Conservation (phyloP, 192 early-diverging fungal species). For the Spizellomyces punctatus region DNA sequence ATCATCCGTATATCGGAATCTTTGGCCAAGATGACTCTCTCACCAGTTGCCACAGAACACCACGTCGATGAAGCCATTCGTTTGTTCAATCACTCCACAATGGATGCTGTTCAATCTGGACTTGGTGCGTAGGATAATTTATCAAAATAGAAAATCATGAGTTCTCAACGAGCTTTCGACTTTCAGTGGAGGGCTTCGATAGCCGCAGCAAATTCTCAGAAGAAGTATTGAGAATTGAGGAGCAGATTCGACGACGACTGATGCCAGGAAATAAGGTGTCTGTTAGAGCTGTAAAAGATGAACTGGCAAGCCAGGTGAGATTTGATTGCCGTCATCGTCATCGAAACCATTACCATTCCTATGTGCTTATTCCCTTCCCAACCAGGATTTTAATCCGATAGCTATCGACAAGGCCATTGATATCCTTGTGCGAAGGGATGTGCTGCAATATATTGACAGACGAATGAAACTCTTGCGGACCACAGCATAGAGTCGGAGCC, state of each 20-base stretch:
- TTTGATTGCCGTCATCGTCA: background rate
- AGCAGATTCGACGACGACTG: slow-evolving; percentile 80
- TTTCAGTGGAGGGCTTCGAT: slow-evolving; percentile 66
- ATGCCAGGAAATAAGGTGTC: slow-evolving; percentile 79
- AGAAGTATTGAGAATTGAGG: slow-evolving; percentile 81
- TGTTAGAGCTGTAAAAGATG: slow-evolving; percentile 61
- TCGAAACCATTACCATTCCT: too few species aligned
- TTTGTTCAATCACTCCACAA: slow-evolving; percentile 95
- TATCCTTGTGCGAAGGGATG: slow-evolving; percentile 79
- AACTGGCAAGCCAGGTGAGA: slow-evolving; percentile 57
- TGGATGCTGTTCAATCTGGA: slow-evolving; percentile 93
- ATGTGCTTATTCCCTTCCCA: background rate
- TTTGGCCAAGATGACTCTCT: slow-evolving; percentile 91
- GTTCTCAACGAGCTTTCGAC: too few species aligned
- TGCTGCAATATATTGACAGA: slow-evolving; percentile 79
- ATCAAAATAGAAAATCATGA: background rate
- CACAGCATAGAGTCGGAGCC: background rate
- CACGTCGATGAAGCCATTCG: slow-evolving; percentile 98
- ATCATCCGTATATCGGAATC: slow-evolving; percentile 98
- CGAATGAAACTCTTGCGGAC: slow-evolving; percentile 54
- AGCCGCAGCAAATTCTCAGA: slow-evolving; percentile 70
- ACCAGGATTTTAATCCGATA: slow-evolving; percentile 13
- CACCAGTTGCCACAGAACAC: slow-evolving; percentile 76
- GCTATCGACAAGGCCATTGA: slow-evolving; percentile 75
- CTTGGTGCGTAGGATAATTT: slow-evolving; percentile 54